Percentiles rank a stretch among this genome's conserved stretches.
phyloP scores from a whole-genome alignment of 2,329 filamentous ascomycete genomes.

The Pyricularia pennisetigena region DNA sequence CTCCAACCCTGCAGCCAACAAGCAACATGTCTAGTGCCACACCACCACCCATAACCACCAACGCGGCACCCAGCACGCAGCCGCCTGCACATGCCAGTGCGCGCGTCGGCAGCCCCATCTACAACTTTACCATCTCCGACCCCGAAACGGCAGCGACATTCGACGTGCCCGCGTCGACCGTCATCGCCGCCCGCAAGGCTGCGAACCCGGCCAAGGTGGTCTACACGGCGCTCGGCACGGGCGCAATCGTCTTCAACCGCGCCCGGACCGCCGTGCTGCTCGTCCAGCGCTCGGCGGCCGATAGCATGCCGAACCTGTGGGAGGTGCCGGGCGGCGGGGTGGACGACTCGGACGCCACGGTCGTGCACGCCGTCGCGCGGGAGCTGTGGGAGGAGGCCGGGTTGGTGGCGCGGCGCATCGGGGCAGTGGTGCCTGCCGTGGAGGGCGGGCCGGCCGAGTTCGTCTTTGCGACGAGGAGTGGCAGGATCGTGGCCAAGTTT shows the following conservation, averaged over 20 bases:
- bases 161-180: conserved; percentile 11
- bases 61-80: not conserved
- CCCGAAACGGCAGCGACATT: not conserved
- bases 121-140: conserved; percentile 12
- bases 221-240: conserved; percentile 14
- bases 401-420: conserved; percentile 18
- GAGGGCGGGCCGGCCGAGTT: conserved; percentile 8
- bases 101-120: conserved; percentile 7
- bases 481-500: conserved; percentile 14
- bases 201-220: conserved; percentile 12
- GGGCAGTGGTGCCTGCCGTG: conserved; percentile 9
- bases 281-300: conserved; percentile 26
- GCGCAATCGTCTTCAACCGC: conserved; percentile 18
- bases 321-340: conserved; percentile 30
- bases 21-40: not conserved
- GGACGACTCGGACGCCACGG: conserved; percentile 22
- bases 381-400: conserved; percentile 33
- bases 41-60: not conserved
- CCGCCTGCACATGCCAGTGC: not conserved
- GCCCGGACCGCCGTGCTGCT: conserved; percentile 21
- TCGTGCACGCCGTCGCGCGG: conserved; percentile 25
- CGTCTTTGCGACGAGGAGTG: conserved; percentile 16
- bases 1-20: not conserved
- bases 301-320: conserved; percentile 29
- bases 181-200: conserved; percentile 11